Evolutionary conservation across 2,329 filamentous ascomycete species (phyloP).

Genomic region (Phoma sp.): DNA sequence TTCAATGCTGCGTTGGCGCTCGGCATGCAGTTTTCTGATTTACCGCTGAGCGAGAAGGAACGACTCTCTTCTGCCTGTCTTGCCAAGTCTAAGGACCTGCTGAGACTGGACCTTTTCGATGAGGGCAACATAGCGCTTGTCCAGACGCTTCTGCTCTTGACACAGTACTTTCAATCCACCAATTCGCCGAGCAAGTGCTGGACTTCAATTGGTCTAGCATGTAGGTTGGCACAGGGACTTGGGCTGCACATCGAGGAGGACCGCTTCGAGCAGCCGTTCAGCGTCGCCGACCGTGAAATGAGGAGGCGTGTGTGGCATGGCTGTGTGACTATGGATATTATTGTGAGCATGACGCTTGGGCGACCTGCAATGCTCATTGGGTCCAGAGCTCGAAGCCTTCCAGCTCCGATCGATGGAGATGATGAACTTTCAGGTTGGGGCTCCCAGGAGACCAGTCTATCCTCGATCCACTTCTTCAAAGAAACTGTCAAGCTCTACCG

Average conservation of each 20-base stretch:
- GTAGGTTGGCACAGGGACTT: slow-evolving; percentile 14
- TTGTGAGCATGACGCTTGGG: slow-evolving; percentile 20
- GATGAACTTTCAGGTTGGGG: neutral
- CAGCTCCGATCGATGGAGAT: slow-evolving; percentile 1
- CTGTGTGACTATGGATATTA: slow-evolving; percentile 13
- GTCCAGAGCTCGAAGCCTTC: slow-evolving; percentile 1
- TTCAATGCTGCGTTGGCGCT: slow-evolving; percentile 17
- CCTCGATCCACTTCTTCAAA: slow-evolving; percentile 13
- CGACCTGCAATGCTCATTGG: slow-evolving; percentile 19
- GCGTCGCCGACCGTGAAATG: slow-evolving; percentile 2
- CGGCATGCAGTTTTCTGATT: slow-evolving; percentile 17
- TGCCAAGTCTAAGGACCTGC: slow-evolving; percentile 10
- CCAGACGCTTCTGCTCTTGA: slow-evolving; percentile 13
- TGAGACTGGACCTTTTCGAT: slow-evolving; percentile 15
- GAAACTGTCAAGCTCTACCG: slow-evolving; percentile 13
- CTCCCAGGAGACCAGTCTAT: neutral
- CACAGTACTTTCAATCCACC: slow-evolving; percentile 19
- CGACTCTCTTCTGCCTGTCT: slow-evolving; percentile 11
- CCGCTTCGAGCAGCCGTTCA: neutral
- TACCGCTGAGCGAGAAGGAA: slow-evolving; percentile 8
- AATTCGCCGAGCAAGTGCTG: slow-evolving; percentile 17
- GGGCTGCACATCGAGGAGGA: slow-evolving; percentile 13
- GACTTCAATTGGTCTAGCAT: slow-evolving; percentile 16
- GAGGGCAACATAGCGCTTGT: slow-evolving; percentile 10
- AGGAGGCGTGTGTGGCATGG: slow-evolving; percentile 16